Evolutionary conservation across 345 rosid genomes (phyloP).

Genomic region (Gossypium arboreum): DNA sequence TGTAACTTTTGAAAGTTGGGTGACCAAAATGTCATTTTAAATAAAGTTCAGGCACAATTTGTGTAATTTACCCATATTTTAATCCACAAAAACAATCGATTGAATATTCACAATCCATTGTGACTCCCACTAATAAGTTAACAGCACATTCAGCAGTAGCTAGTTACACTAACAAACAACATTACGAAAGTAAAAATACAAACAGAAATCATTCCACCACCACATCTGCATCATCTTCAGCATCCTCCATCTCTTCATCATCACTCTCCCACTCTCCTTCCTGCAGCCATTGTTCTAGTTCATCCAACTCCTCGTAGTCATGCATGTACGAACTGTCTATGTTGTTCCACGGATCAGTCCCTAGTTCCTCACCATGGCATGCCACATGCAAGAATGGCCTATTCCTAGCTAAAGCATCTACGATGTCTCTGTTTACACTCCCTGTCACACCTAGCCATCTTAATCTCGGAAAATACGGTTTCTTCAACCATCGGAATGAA

Average conservation of each 20-base stretch:
- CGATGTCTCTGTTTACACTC: constrained; percentile 61
- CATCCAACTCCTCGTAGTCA: constrained; percentile 50
- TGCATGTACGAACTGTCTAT: constrained; percentile 42
- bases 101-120: not conserved
- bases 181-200: not conserved
- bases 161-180: not conserved
- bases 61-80: too few species aligned
- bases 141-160: not conserved
- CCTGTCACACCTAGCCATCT: constrained; percentile 90
- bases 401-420: constrained; percentile 77
- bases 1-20: too few species aligned
- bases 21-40: too few species aligned
- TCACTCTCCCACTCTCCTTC: constrained; percentile 35
- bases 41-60: too few species aligned
- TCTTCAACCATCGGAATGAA: constrained; percentile 75
- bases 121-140: not conserved
- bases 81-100: too few species aligned
- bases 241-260: constrained; percentile 38
- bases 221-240: constrained; percentile 22
- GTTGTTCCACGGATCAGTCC: constrained; percentile 53
- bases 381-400: constrained; percentile 66
- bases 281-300: constrained; percentile 49
- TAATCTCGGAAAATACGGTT: constrained; percentile 82
- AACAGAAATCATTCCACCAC: constrained; percentile 1
- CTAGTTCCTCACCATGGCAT: constrained; percentile 75